phyloP scores from a whole-genome alignment of 768 basidiomycete species.

The Filobasidium wieringae region DNA sequence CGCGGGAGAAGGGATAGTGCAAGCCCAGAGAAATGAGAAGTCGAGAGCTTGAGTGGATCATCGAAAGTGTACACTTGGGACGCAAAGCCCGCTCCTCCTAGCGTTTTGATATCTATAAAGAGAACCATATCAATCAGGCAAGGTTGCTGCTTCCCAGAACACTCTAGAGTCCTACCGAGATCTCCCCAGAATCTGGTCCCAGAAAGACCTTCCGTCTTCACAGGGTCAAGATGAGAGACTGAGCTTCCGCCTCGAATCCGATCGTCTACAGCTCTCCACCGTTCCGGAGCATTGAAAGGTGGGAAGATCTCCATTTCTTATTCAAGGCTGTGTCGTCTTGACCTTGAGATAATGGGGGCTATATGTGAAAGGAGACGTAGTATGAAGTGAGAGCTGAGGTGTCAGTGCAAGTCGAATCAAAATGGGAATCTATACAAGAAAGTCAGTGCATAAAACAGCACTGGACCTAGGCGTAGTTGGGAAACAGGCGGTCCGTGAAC shows the following conservation, averaged over 20 bases:
- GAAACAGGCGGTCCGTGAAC: no score
- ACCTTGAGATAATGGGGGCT: no score
- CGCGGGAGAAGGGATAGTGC: conserved; percentile 1
- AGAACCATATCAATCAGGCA: background rate
- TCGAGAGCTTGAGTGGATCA: background rate
- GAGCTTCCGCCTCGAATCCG: conserved; percentile 39
- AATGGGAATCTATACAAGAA: no score
- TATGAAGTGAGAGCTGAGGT: no score
- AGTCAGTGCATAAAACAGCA: no score
- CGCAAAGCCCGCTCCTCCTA: conserved; percentile 42
- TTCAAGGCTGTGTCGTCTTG: no score
- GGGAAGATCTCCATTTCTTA: conserved; percentile 34
- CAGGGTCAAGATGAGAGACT: conserved; percentile 27
- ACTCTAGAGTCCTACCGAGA: conserved; percentile 35
- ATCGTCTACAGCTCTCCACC: conserved; percentile 40
- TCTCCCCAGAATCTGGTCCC: conserved; percentile 35
- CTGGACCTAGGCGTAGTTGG: no score
- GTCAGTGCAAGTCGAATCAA: no score
- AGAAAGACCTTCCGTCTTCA: background rate
- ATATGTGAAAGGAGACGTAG: no score
- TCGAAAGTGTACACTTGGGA: conserved; percentile 38
- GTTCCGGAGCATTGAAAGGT: conserved; percentile 25
- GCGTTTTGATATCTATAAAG: conserved; percentile 36
- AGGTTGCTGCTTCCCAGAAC: background rate
- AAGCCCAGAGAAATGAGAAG: background rate